phyloP scores from a whole-genome alignment of 129 eudicot genomes.

The Dittrichia graveolens region DNA sequence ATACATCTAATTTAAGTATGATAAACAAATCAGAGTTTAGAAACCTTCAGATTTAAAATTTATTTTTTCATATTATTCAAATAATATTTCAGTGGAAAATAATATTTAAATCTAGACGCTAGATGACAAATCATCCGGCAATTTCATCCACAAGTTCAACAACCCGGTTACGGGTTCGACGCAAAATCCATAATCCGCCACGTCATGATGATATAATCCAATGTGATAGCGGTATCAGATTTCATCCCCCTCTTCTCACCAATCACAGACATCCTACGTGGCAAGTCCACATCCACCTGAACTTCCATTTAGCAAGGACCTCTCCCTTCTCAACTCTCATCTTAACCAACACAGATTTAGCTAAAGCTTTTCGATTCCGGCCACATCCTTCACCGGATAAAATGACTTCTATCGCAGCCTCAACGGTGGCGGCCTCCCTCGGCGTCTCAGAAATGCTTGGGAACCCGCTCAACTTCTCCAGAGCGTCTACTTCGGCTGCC shows the following conservation, averaged over 20 bases:
- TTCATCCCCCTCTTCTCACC: constrained; percentile 47
- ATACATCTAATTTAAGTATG: too few relatives aligned
- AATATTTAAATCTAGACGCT: too few relatives aligned
- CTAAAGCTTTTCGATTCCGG: neutral
- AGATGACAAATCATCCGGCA: constrained; percentile 15
- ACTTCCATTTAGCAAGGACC: constrained; percentile 48
- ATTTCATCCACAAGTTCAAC: constrained; percentile 32
- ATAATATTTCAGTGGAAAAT: too few relatives aligned
- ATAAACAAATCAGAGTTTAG: too few relatives aligned
- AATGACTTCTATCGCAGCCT: constrained; percentile 86
- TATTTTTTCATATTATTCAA: too few relatives aligned
- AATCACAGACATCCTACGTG: constrained; percentile 62
- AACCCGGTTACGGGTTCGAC: neutral
- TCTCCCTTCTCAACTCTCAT: constrained; percentile 27
- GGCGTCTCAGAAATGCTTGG: constrained; percentile 77
- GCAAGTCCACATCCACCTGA: constrained; percentile 68
- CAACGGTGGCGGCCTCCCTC: constrained; percentile 41
- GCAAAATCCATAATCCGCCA: constrained; percentile 42
- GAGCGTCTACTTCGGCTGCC: constrained; percentile 52
- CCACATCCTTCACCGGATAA: neutral
- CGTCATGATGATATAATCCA: constrained; percentile 43
- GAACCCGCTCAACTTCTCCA: constrained; percentile 52
- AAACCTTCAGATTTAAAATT: too few relatives aligned
- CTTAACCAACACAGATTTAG: constrained; percentile 6
- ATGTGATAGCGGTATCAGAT: constrained; percentile 50